phyloP scores from a whole-genome alignment of 441 rosid genomes.

The Erysimum cheiri region DNA sequence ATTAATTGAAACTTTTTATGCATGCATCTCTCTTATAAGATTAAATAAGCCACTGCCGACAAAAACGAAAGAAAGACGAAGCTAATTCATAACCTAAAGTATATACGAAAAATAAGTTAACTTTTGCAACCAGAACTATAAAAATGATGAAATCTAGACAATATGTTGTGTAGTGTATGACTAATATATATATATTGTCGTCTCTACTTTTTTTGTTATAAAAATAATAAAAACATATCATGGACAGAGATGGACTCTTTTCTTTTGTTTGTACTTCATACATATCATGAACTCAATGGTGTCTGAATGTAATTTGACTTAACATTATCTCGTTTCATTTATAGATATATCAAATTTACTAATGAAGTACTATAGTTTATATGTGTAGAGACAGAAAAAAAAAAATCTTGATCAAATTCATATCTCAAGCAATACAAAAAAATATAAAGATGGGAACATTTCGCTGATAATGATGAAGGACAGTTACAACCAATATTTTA shows the following conservation, averaged over 20 bases:
- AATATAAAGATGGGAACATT: conserved; percentile 19
- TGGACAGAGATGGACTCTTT: conserved; percentile 10
- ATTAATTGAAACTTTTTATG: background rate
- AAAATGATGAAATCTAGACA: background rate
- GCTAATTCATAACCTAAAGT: background rate
- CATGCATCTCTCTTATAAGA: conserved; percentile 20
- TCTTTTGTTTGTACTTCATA: conserved; percentile 19
- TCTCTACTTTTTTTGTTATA: background rate
- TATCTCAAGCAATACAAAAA: conserved; percentile 21
- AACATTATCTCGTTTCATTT: background rate
- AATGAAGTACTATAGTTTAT: background rate
- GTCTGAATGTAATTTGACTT: background rate
- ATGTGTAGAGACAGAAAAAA: background rate
- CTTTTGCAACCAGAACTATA: conserved; percentile 6
- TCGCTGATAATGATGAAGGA: conserved; percentile 1
- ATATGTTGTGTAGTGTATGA: too few species aligned
- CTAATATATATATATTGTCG: conserved; percentile 1
- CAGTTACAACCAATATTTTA: background rate
- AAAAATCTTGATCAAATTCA: background rate
- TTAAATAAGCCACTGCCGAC: background rate
- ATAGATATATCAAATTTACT: background rate
- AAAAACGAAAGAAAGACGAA: background rate
- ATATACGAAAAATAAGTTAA: background rate
- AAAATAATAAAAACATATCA: background rate
- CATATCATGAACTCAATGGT: conserved; percentile 1